These are phyloP conservation scores for Penicillium arizonense DNA, from an alignment of 495 filamentous ascomycete genomes.

Conservation along the genomic window DNA sequence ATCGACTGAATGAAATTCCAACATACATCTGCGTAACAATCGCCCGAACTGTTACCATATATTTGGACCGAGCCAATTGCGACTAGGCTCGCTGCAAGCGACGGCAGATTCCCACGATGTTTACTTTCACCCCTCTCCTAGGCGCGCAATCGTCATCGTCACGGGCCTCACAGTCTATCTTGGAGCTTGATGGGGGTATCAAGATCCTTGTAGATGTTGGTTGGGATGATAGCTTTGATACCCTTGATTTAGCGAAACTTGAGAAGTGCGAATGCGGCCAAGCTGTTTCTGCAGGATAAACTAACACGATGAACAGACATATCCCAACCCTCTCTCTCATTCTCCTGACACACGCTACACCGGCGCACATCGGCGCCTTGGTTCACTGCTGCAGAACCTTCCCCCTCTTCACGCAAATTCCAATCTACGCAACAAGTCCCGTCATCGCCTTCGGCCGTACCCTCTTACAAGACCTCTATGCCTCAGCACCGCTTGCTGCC, in stretches of 20 bases:
- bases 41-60: background rate
- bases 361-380: conserved; percentile 86
- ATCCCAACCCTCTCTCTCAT: conserved; percentile 88
- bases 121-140: conserved; percentile 89
- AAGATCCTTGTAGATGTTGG: conserved; percentile 94
- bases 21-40: conserved; percentile 1
- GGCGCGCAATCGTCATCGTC: conserved; percentile 82
- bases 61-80: background rate
- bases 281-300: conserved; percentile 9
- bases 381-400: conserved; percentile 97
- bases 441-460: conserved; percentile 92
- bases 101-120: conserved; percentile 58
- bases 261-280: conserved; percentile 65
- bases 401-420: conserved; percentile 86
- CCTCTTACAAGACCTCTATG: conserved; percentile 87
- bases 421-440: conserved; percentile 92
- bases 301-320: conserved; percentile 55
- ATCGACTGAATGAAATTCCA: background rate
- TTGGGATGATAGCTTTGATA: conserved; percentile 90
- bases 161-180: conserved; percentile 84
- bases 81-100: conserved; percentile 1
- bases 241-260: conserved; percentile 73
- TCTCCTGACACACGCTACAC: conserved; percentile 90
- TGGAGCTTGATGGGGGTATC: conserved; percentile 95
- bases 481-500: conserved; percentile 80